phyloP scores from a whole-genome alignment of 192 early-diverging fungal species.

The Backusella mclennaniae region DNA sequence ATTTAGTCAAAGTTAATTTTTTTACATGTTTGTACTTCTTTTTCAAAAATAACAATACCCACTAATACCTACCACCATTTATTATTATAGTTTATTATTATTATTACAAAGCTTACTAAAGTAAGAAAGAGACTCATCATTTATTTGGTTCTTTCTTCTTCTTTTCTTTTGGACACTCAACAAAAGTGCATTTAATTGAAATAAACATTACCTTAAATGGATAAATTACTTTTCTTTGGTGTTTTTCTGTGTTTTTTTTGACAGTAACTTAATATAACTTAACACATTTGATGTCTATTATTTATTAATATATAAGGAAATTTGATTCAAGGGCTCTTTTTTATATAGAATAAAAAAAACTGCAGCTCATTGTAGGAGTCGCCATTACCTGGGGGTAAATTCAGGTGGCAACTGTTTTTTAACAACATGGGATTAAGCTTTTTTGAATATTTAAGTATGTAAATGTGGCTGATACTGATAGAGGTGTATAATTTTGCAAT shows the following conservation, averaged over 20 bases:
- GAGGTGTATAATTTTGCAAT: neutral
- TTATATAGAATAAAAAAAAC: neutral
- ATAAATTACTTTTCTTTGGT: neutral
- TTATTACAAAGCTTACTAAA: neutral
- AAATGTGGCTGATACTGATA: neutral
- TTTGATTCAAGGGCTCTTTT: neutral
- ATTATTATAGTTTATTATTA: neutral
- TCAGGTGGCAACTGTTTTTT: neutral
- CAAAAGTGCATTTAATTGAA: neutral
- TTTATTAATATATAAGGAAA: constrained; percentile 1
- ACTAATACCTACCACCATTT: neutral
- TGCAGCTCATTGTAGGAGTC: neutral
- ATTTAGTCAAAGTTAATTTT: neutral
- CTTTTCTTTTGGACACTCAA: neutral
- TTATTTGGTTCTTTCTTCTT: neutral
- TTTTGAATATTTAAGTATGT: neutral
- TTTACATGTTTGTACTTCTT: neutral
- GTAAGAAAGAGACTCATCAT: neutral
- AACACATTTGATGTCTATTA: neutral
- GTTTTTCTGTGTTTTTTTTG: neutral
- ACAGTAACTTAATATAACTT: neutral
- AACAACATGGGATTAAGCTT: constrained; percentile 5
- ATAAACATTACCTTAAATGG: neutral
- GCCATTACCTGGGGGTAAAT: neutral
- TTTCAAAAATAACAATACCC: neutral